Percentiles rank a stretch among this genome's conserved stretches.
phyloP scores from a whole-genome alignment of 2,329 filamentous ascomycete genomes.

The Cladophialophora bantiana region DNA sequence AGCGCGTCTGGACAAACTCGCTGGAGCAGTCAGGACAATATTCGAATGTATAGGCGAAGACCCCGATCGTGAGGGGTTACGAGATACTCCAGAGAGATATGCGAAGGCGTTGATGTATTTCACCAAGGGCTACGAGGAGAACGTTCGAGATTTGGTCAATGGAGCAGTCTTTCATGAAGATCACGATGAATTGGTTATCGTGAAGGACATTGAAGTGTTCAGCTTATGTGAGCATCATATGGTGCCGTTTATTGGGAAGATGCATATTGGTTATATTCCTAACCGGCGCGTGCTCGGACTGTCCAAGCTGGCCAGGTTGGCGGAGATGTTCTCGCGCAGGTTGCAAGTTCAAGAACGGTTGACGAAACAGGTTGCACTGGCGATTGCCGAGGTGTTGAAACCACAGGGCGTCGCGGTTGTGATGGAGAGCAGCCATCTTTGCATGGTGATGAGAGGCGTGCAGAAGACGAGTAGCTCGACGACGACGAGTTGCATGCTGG shows the following conservation, averaged over 20 bases:
- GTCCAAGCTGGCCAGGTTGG: conserved; percentile 93
- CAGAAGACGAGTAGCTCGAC: conserved; percentile 87
- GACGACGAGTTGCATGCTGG: conserved; percentile 97
- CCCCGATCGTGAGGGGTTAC: conserved; percentile 67
- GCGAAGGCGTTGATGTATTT: conserved; percentile 95
- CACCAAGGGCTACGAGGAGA: conserved; percentile 96
- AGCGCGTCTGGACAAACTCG: conserved; percentile 65
- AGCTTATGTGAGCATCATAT: conserved; percentile 96
- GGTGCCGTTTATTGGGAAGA: conserved; percentile 96
- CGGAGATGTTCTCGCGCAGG: conserved; percentile 93
- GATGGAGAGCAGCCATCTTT: conserved; percentile 95
- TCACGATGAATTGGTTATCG: conserved; percentile 96
- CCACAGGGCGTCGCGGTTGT: conserved; percentile 96
- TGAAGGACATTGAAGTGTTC: conserved; percentile 96
- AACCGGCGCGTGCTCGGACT: conserved; percentile 89
- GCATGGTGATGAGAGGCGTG: conserved; percentile 99
- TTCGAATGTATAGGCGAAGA: conserved; percentile 72
- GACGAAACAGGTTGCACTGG: conserved; percentile 93
- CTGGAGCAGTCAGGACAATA: conserved; percentile 68
- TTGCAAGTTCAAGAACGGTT: conserved; percentile 96
- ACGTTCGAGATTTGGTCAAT: conserved; percentile 89
- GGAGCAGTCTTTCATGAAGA: conserved; percentile 94
- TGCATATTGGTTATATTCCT: conserved; percentile 99
- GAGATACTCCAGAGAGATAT: conserved; percentile 80
- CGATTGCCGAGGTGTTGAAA: conserved; percentile 89